phyloP scores from a whole-genome alignment of 2,329 filamentous ascomycete species.

The Zalaria obscura region DNA sequence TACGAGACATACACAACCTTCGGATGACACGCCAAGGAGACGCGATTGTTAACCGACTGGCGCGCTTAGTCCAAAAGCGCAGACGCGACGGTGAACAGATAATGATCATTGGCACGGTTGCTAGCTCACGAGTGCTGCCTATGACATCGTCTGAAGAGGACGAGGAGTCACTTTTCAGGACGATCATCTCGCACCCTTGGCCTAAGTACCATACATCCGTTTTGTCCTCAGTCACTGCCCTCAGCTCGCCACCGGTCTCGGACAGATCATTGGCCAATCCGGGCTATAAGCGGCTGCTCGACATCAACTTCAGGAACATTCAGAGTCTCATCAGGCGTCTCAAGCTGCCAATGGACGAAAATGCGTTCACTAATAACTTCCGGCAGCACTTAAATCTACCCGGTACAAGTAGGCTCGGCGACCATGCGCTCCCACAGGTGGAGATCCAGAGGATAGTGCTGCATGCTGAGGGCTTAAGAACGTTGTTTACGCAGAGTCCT shows the following conservation, averaged over 20 bases:
- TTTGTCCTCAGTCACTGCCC: slow-evolving; percentile 13
- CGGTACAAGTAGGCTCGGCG: slow-evolving; percentile 5
- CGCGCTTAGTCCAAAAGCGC: slow-evolving; percentile 55
- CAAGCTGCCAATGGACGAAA: slow-evolving; percentile 13
- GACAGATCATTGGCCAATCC: slow-evolving; percentile 5
- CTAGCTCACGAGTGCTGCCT: slow-evolving; percentile 14
- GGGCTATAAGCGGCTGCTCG: slow-evolving; percentile 16
- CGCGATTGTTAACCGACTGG: slow-evolving; percentile 54
- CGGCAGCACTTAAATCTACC: slow-evolving; percentile 6
- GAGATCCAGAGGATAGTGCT: slow-evolving; percentile 7
- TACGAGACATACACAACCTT: slow-evolving; percentile 70
- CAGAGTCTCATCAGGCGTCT: slow-evolving; percentile 44
- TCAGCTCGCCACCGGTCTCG: not conserved
- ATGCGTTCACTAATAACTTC: slow-evolving; percentile 4
- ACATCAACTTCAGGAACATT: slow-evolving; percentile 52
- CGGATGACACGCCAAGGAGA: slow-evolving; percentile 54
- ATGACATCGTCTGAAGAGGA: slow-evolving; percentile 14
- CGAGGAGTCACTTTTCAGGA: slow-evolving; percentile 21
- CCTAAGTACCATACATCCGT: not conserved
- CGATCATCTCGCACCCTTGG: not conserved
- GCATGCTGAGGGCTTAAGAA: slow-evolving; percentile 6
- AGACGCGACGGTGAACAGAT: slow-evolving; percentile 59
- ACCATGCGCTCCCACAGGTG: slow-evolving; percentile 3
- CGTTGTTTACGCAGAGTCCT: slow-evolving; percentile 6
- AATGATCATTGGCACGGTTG: slow-evolving; percentile 67